Evolutionary conservation across 345 rosid species (phyloP), one percentile per base, ranked within the genome.

Genomic region (Ceriops decandra): DNA sequence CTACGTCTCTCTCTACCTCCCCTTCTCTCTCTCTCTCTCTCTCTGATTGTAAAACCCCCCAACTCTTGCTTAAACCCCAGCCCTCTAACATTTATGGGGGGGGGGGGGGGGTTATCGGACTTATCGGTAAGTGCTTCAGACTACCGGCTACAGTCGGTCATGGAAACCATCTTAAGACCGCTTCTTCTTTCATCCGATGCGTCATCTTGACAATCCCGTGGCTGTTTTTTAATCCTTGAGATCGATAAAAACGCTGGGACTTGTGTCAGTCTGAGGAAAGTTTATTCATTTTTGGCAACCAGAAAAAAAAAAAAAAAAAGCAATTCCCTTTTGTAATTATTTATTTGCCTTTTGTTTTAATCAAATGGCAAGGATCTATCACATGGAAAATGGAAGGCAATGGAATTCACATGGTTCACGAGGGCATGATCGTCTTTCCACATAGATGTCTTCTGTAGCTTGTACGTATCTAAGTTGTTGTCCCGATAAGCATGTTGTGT

Each of bases 1-100:
- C 54, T 53, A 0, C 0, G 6, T 30, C 6, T 19, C 24, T 17
- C 24, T 0, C 28, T 27, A 26, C 8, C 54, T 1, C 17, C 24
- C 13, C 10, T 38, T 38, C 28, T 10, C 27, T 7, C 11, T 17
- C 11, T 2, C 22, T 38, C 8, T 7, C 57, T 24, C 19, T 53
- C 35, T 61, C 28, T 46, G 69, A 68, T 58, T 52, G 73, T 38
- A 74, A 74, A 74, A 74, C 73, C 78, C 77, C 24, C 69, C 49
- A 32, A 20, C 28, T 8, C n/a, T 42, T 63, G 32, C 69, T 68
- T 68, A 74, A 74, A 74, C 78, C 77, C 69, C 69, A 63, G 52
- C 4, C 26, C 73, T 63, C 63, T 68, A 68, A 61, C 72, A 74
- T 57, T 59, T 69, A 68, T 73, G 54, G 56, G 22, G 5, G 26